Percentiles rank a stretch among this genome's conserved stretches.
Conservation (phyloP, 2,329 filamentous ascomycete genomes). For the Alternaria brassicicola region DNA sequence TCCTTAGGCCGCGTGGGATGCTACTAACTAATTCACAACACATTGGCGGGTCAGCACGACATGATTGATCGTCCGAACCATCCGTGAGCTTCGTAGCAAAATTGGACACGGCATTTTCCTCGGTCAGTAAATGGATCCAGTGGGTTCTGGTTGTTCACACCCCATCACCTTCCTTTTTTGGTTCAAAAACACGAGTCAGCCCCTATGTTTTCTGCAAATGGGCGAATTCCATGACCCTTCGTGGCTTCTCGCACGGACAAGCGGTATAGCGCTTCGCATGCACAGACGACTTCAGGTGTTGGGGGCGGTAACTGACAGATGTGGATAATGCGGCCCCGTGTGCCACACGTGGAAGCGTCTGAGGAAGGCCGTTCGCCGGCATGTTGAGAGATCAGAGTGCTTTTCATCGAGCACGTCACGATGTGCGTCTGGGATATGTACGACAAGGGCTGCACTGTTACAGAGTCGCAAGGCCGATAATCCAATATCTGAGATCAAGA, state of each 20-base stretch:
- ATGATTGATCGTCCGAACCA: neutral
- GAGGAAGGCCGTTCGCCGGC: neutral
- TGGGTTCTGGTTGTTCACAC: neutral
- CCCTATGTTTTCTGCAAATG: neutral
- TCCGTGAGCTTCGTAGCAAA: neutral
- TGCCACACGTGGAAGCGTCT: slow-evolving; percentile 1
- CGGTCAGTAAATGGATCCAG: neutral
- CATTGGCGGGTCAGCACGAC: slow-evolving; percentile 5
- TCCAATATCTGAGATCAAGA: neutral
- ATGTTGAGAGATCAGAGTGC: slow-evolving; percentile 6
- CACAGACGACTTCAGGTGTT: neutral
- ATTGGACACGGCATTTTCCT: slow-evolving; percentile 4
- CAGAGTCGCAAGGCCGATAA: neutral
- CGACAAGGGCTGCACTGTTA: neutral
- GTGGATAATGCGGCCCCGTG: neutral
- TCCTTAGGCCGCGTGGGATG: slow-evolving; percentile 4
- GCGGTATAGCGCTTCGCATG: neutral
- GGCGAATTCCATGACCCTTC: neutral
- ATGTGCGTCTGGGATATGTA: neutral
- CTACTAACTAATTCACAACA: neutral
- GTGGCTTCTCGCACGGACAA: neutral
- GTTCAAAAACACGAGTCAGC: slow-evolving; percentile 1
- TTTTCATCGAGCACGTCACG: slow-evolving; percentile 8
- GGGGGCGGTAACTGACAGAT: neutral
- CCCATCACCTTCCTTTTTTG: neutral